Conservation (phyloP, 163 green algal genomes). For the Picocystis sp. region DNA sequence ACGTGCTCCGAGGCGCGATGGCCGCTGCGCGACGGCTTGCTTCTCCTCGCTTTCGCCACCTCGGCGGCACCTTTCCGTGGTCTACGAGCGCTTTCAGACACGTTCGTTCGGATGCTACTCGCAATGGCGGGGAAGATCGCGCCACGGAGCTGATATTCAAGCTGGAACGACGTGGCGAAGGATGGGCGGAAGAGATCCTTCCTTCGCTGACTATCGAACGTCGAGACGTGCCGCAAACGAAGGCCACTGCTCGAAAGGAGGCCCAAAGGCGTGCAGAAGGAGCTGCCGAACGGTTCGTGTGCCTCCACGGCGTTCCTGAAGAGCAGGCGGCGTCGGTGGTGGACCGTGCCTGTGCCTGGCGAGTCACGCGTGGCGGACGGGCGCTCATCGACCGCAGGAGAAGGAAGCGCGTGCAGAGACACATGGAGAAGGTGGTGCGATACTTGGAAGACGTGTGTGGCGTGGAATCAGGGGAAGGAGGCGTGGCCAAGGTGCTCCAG, state of each 20-base stretch:
- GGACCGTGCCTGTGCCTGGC: constrained; percentile 29
- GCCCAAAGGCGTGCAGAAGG: no score
- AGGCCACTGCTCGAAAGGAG: constrained; percentile 5
- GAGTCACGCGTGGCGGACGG: constrained; percentile 29
- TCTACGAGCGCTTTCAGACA: no score
- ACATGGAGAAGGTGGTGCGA: constrained; percentile 26
- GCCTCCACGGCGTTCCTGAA: constrained; percentile 20
- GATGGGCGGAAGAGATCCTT: constrained; percentile 45
- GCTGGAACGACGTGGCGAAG: constrained; percentile 33
- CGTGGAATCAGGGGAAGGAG: constrained; percentile 15
- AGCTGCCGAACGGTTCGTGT: constrained; percentile 19
- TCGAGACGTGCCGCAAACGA: constrained; percentile 16
- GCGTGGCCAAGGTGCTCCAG: constrained; percentile 2
- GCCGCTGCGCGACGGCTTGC: no score
- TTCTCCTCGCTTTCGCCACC: no score
- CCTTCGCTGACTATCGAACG: constrained; percentile 30
- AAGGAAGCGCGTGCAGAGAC: constrained; percentile 23
- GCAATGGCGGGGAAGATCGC: not conserved
- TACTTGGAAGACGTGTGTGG: constrained; percentile 30
- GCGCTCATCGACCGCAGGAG: constrained; percentile 31
- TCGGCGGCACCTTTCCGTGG: no score
- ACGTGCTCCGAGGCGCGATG: no score
- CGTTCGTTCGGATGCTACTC: no score
- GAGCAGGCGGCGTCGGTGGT: constrained; percentile 21
- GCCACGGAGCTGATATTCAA: constrained; percentile 39